Evolutionary conservation across 805 yeast genomes (phyloP), one percentile per base, ranked within the genome.

Genomic region (Yarrowia porcina): DNA sequence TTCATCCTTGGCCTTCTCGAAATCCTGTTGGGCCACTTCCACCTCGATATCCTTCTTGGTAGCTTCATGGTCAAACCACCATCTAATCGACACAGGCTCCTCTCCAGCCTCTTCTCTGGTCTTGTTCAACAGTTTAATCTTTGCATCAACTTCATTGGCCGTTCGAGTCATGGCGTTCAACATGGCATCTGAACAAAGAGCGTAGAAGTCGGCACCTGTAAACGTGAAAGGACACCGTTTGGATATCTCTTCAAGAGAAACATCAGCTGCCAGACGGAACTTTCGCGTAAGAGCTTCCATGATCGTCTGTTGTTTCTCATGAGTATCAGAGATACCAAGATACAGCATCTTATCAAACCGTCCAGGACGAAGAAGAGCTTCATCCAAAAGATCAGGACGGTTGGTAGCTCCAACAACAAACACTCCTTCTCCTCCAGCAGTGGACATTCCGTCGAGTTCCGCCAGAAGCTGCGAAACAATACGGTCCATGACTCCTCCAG

Each of bases 361-460:
- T 2, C 97, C 97, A 0, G 97, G 97, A 72, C 99, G 82, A 64
- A 94, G 76, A 52, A 94, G 78, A 0, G 98, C 97, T 72, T 93
- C 97, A 72, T 94, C 99, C 44, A 94, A 78, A 66, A 94, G 77
- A 76, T 94, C 99, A 0, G 99, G 99, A 69, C 99, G 81, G 70
- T 94, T 94, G 0, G 99, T 94, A 4, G 99, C 99, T n/a, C 99
- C 99, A 45, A 94, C 96, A 5, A 93, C 97, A 73, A 94, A 94
- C 0, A 94, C 97, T 6, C 97, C 98, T 64, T 87, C 91, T 4
- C 86, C 88, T 7, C 88, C 88, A 10, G 87, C 87, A 13, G 78
- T 72, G 69, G 96, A 87, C 97, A 93, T 93, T 25, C 98, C 98
- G 72, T 94, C 99, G 45, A 94, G 78, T 73, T 94, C 99, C 0